These are phyloP conservation scores for Trametes sp. DNA, from an alignment of 1,284 basidiomycete genomes.

Conservation along the genomic window DNA sequence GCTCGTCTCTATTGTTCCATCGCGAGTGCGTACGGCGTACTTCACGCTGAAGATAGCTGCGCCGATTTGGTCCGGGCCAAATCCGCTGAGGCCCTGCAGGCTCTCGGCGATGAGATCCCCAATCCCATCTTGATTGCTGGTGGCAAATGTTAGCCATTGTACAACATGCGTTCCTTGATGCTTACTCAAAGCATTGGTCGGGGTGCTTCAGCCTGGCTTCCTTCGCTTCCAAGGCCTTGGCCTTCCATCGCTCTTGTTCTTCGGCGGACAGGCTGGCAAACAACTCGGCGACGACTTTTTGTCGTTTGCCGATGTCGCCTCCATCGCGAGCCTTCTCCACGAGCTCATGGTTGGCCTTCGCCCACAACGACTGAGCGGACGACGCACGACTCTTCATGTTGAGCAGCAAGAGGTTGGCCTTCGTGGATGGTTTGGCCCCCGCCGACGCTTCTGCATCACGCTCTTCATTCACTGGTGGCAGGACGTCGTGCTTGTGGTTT, in stretches of 20 bases:
- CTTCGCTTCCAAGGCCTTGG: not conserved
- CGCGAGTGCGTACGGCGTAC: not conserved
- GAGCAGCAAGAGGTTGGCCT: not conserved
- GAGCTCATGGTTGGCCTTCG: not conserved
- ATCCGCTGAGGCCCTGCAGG: not conserved
- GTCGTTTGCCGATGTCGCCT: not conserved
- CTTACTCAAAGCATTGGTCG: not conserved
- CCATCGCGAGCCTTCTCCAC: not conserved
- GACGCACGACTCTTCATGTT: not conserved
- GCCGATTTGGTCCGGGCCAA: not conserved
- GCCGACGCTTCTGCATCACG: no score
- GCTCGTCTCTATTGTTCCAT: not conserved
- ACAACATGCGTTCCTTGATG: not conserved
- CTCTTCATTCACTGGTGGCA: not conserved
- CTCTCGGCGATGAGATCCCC: not conserved
- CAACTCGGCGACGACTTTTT: not conserved
- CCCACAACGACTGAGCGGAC: not conserved
- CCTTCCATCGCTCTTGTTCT: not conserved
- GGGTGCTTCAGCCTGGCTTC: not conserved
- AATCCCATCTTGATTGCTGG: not conserved
- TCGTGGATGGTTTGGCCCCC: not conserved
- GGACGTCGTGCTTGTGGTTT: not conserved
- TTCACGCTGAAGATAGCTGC: not conserved
- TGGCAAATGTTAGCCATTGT: not conserved
- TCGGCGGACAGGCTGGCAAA: not conserved